These are phyloP conservation scores for Megacollybia marginata DNA, from an alignment of 768 basidiomycete genomes.

Conservation along the genomic window DNA sequence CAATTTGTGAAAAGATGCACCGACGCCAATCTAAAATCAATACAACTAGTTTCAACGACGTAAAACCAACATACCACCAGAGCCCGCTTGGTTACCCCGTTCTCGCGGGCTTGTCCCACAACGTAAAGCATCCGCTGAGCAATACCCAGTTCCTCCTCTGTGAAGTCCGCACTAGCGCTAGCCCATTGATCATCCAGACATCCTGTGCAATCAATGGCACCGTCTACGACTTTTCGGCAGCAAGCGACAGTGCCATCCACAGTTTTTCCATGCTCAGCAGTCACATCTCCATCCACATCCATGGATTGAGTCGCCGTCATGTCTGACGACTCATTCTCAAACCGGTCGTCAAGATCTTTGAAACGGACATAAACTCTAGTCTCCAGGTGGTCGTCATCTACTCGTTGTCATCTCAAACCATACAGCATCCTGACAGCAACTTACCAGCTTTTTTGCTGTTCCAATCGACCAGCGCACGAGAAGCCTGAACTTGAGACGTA, in stretches of 20 bases:
- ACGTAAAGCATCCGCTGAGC: conserved; percentile 27
- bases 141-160: conserved; percentile 18
- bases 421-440: conserved; percentile 6
- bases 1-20: conserved; percentile 11
- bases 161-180: conserved; percentile 19
- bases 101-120: conserved; percentile 27
- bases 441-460: conserved; percentile 86
- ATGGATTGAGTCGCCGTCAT: conserved; percentile 3
- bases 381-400: conserved; percentile 85
- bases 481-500: conserved; percentile 47
- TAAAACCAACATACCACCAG: conserved; percentile 24
- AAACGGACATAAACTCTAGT: conserved; percentile 49
- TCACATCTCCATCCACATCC: conserved; percentile 8
- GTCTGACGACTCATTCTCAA: conserved; percentile 9
- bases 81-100: conserved; percentile 30
- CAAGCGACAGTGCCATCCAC: conserved; percentile 36
- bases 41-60: not conserved
- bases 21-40: conserved; percentile 11
- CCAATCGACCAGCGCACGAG: conserved; percentile 60
- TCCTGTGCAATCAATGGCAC: conserved; percentile 33
- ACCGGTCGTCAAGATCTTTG: conserved; percentile 7
- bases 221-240: conserved; percentile 30
- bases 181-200: conserved; percentile 39
- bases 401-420: not conserved
- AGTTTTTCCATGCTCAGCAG: conserved; percentile 33